Base-by-base conservation (phyloP, 371 early-diverging fungal species). In the Rhizomucor pusillus region DNA sequence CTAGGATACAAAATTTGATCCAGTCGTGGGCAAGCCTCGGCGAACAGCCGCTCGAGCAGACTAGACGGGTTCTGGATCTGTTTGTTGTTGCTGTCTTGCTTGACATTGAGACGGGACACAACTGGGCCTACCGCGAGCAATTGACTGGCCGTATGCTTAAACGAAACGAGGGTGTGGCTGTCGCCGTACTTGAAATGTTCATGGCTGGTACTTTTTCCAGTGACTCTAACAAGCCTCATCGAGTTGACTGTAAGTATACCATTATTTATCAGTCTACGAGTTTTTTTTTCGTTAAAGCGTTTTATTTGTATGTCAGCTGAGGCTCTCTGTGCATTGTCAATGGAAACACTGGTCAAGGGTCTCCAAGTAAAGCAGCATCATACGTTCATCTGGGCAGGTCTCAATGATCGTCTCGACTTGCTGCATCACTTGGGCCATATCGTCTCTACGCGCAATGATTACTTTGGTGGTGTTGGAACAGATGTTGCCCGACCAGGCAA, bases 161-260 rank as follows among this genome's bases (percentile, higher is more conserved):
- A 29, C 72, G 94, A 29, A 88, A 90, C 0, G 97, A 96, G 59
- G 97, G 95, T 0, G 70, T 95, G 51, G 97, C 90, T 3, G 68
- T 96, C 33, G 94, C 95, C 2, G 80, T 90, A 1, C 66, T 93
- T 50, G 84, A 90, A 48, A 84, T 94, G 88, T 96, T 94, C 67
- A 67, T 84, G 37, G 59, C 65, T 14, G 97, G 95, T 7, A 64
- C 68, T 2, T 92, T 95, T 56, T 93, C 93, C 10, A 79, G 82
- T 48, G 78, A 84, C 50, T 64, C 80, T 12, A 59, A 66, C 45
- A 80, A 82, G n/a, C 81, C 85, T 50, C 82, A 84, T 71, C 90
- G 87, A 59, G 92, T 86, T 47, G 94, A 95, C 74, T 83, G 90
- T 77, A 74, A 58, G 67, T 52, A 3, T 48, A 29, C 13, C 5